phyloP scores from a whole-genome alignment of 1,284 basidiomycete genomes.

The Leccinum pallidistipes region DNA sequence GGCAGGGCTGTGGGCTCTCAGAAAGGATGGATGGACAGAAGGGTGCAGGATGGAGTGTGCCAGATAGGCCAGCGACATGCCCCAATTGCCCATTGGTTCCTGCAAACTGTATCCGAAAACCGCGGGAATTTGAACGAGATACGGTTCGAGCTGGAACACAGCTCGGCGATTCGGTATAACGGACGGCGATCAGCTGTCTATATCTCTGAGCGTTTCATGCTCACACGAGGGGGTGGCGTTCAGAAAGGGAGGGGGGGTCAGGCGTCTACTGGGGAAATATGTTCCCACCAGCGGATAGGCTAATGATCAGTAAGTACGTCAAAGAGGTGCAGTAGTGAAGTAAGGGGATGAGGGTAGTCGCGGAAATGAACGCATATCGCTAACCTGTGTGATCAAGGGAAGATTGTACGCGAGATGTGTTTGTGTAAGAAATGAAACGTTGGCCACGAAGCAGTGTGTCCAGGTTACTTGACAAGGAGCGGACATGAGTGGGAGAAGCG shows the following conservation, averaged over 20 bases:
- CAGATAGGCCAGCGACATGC: background rate
- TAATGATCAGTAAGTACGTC: conserved; percentile 24
- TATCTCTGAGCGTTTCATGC: conserved; percentile 14
- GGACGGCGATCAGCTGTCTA: conserved; percentile 28
- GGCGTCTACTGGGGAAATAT: conserved; percentile 2
- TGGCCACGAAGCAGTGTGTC: background rate
- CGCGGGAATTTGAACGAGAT: conserved; percentile 10
- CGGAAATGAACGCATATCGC: conserved; percentile 28
- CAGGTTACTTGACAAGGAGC: conserved; percentile 2
- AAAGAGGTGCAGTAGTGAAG: conserved; percentile 13
- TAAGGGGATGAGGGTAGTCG: conserved; percentile 2
- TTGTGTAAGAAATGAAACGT: background rate
- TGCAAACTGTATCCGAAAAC: conserved; percentile 13
- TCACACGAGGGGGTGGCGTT: conserved; percentile 27
- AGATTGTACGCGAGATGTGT: conserved; percentile 10
- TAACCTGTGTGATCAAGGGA: conserved; percentile 18
- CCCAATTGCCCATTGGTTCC: background rate
- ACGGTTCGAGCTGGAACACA: background rate
- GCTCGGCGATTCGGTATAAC: conserved; percentile 1
- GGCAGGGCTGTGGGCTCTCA: conserved; percentile 9
- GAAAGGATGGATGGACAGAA: background rate
- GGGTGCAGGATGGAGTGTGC: background rate
- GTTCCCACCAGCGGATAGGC: conserved; percentile 8
- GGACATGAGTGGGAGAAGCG: conserved; percentile 11
- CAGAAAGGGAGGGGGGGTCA: conserved; percentile 1